Conservation (phyloP, 768 basidiomycete species). For the Epithele typhae region DNA sequence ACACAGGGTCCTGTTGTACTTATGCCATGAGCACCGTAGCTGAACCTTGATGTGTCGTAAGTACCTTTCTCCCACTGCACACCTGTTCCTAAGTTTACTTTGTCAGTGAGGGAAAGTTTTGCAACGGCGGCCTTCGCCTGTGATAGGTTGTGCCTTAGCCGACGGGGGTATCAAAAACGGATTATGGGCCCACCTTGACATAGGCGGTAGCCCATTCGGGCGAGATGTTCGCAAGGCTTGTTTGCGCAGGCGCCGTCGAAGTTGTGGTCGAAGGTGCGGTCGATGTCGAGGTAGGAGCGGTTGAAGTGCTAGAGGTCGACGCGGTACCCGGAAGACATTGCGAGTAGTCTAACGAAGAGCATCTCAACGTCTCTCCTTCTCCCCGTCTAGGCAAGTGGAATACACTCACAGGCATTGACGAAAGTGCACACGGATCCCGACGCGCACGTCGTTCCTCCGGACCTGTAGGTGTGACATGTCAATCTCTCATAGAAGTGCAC, state of each 20-base stretch:
- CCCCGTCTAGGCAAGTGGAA: no score
- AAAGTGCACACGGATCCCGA: conserved; percentile 40
- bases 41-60: neutral
- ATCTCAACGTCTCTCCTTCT: no score
- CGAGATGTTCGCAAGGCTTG: conserved; percentile 27
- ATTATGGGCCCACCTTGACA: conserved; percentile 41
- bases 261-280: conserved; percentile 20
- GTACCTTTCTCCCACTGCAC: conserved; percentile 21
- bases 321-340: conserved; percentile 44
- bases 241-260: conserved; percentile 15
- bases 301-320: conserved; percentile 13
- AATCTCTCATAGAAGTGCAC: neutral
- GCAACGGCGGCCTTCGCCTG: conserved; percentile 47
- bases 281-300: conserved; percentile 23
- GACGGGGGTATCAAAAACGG: neutral
- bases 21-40: conserved; percentile 1
- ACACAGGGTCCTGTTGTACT: conserved; percentile 20
- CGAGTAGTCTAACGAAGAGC: conserved; percentile 38
- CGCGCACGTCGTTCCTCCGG: conserved; percentile 45
- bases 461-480: conserved; percentile 28
- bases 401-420: conserved; percentile 38
- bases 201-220: conserved; percentile 53
- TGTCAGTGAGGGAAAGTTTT: conserved; percentile 31
- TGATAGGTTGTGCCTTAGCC: no score
- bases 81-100: conserved; percentile 30